phyloP scores from a whole-genome alignment of 1,284 basidiomycete genomes.

The Paramarasmius palmivorus region DNA sequence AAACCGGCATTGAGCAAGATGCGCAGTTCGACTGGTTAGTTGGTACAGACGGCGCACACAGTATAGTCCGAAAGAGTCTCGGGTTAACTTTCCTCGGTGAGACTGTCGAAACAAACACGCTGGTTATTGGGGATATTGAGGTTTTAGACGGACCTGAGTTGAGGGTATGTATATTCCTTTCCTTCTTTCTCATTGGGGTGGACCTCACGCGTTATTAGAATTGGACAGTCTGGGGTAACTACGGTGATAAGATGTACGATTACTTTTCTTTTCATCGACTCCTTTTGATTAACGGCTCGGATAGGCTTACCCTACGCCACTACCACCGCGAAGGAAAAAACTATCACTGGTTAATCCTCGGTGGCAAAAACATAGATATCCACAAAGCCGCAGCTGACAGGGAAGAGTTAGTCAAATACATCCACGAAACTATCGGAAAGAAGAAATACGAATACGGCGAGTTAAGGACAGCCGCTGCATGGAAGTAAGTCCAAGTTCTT shows the following conservation, averaged over 20 bases:
- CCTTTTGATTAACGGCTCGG: neutral
- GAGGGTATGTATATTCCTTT: neutral
- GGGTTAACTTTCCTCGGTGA: constrained; percentile 32
- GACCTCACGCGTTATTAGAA: neutral
- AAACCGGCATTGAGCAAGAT: constrained; percentile 3
- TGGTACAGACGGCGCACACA: constrained; percentile 41
- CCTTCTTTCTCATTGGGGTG: no score
- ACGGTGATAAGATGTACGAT: neutral
- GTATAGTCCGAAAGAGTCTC: constrained; percentile 30
- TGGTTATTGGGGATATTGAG: constrained; percentile 27
- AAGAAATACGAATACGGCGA: constrained; percentile 14
- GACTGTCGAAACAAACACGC: constrained; percentile 18
- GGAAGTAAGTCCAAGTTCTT: constrained; percentile 8
- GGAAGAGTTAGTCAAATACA: constrained; percentile 28
- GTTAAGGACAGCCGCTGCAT: neutral
- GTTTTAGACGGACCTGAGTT: neutral
- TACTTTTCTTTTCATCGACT: neutral
- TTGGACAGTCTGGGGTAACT: neutral
- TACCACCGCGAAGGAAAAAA: neutral
- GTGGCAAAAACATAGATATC: constrained; percentile 28
- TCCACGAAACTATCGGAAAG: constrained; percentile 29
- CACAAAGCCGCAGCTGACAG: constrained; percentile 26
- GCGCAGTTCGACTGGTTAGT: constrained; percentile 21
- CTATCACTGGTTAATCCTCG: constrained; percentile 17
- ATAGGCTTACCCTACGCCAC: neutral